These are phyloP conservation scores for Neopestalotiopsis sp. DNA, from an alignment of 2,329 filamentous ascomycete species.

Conservation along the genomic window DNA sequence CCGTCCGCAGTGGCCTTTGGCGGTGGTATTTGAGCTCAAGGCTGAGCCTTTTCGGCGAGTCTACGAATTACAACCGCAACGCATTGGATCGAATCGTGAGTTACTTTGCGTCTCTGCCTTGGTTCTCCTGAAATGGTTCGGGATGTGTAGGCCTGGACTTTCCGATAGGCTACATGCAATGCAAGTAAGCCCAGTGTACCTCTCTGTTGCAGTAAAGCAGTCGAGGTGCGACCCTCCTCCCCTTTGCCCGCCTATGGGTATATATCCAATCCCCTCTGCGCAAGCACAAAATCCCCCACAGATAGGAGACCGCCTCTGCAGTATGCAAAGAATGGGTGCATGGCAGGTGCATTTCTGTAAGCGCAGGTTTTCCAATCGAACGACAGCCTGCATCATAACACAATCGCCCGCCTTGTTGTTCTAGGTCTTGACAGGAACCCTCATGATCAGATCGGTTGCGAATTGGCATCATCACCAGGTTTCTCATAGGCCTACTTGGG, in stretches of 20 bases:
- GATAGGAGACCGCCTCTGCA: not conserved
- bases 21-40: no score
- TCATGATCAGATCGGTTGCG: no score
- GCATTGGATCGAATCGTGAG: no score
- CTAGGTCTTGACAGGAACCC: no score
- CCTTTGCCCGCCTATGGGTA: not conserved
- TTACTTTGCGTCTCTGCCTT: no score
- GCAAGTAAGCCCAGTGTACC: conserved; percentile 6
- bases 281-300: conserved; percentile 9
- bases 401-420: not conserved
- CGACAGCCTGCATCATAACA: not conserved
- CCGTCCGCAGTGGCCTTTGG: no score
- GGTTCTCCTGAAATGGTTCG: not conserved
- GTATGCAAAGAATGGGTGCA: conserved; percentile 12
- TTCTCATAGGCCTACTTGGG: no score
- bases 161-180: conserved; percentile 4
- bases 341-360: not conserved
- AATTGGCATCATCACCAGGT: no score
- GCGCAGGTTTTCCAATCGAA: not conserved
- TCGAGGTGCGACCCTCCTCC: not conserved
- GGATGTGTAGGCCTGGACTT: not conserved
- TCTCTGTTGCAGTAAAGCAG: not conserved
- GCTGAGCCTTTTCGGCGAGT: no score
- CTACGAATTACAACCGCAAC: no score
- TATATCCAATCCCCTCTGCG: not conserved